phyloP scores from a whole-genome alignment of 768 basidiomycete genomes.

The Candolleomyces efflorescens region DNA sequence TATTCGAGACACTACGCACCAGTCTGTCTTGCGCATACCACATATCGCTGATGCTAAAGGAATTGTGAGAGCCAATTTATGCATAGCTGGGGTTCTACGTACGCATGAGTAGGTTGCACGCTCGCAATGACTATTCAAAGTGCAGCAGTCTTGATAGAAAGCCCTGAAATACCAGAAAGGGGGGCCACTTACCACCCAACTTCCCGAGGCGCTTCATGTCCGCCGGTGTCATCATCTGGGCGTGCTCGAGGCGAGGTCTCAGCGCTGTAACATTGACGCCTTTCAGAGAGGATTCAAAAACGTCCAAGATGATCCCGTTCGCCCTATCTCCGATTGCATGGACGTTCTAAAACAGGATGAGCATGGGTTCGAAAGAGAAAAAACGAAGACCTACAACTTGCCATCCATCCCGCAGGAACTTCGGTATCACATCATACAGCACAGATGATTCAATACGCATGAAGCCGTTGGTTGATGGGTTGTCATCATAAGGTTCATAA shows the following conservation, averaged over 20 bases:
- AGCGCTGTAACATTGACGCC: constrained; percentile 58
- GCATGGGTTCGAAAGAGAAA: neutral
- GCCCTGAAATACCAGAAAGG: neutral
- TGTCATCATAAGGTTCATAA: constrained; percentile 78
- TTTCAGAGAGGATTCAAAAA: constrained; percentile 68
- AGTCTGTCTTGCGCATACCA: constrained; percentile 83
- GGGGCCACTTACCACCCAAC: constrained; percentile 60
- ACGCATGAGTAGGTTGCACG: constrained; percentile 88
- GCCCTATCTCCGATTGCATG: constrained; percentile 88
- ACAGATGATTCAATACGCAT: constrained; percentile 66
- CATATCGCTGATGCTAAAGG: constrained; percentile 74
- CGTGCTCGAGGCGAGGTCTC: constrained; percentile 85
- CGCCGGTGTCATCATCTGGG: constrained; percentile 74
- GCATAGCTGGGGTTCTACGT: constrained; percentile 24
- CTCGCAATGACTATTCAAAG: constrained; percentile 72
- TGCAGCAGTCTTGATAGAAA: constrained; percentile 3
- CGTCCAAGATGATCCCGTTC: constrained; percentile 78
- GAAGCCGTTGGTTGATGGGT: constrained; percentile 70
- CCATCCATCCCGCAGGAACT: constrained; percentile 79
- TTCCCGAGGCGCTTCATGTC: constrained; percentile 76
- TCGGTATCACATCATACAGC: constrained; percentile 58
- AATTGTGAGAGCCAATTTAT: constrained; percentile 4
- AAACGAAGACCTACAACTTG: constrained; percentile 65
- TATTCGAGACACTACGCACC: constrained; percentile 33
- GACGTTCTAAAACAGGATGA: constrained; percentile 54